Evolutionary conservation across 2,329 filamentous ascomycete genomes (phyloP), one percentile per base, ranked within the genome.

Genomic region (Purpureocillium lavendulum): DNA sequence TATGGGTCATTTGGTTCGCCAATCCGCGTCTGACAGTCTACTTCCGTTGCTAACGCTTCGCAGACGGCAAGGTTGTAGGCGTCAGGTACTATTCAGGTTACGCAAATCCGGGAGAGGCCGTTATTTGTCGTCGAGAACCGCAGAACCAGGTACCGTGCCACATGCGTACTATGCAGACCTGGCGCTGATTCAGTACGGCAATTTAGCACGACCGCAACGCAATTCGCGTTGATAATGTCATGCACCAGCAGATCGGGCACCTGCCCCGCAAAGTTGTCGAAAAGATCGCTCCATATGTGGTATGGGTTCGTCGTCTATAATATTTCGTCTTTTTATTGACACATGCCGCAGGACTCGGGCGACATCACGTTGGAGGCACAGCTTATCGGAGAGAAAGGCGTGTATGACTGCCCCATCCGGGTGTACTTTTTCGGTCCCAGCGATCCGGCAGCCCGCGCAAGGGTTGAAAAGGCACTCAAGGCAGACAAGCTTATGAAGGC

Each of bases 161-260:
- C 18, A 5, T 41, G 14, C 10, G 17, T 38, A 42, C 21, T 26
- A 10, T 10, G n/a, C 21, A 26, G 21, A 26, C 6, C 21, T 26
- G 21, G 6, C 10, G 21, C 21, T 26, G 6, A 26, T 26, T 26
- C n/a, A n/a, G n/a, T n/a, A n/a, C n/a, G n/a, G 21, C 10, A 10
- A 26, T 6, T 26, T 26, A 66, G 48, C 85, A 83, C 53, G 85
- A 92, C 54, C 46, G 49, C 6, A 92, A 92, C 60, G 87, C 87
- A 0, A 87, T 94, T 41, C 75, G 78, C 5, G 76, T 94, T 2
- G 72, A 84, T 50, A 94, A 92, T 57, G 84, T 89, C 12, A 73
- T 84, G 53, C 74, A 77, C 13, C 57, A 60, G 7, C 87, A 94
- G 52, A 85, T 94, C 49, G 87, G 87, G 1, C 87, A 94, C 59